phyloP scores from a whole-genome alignment of 2,329 filamentous ascomycete species.

The Aureobasidium vineae region DNA sequence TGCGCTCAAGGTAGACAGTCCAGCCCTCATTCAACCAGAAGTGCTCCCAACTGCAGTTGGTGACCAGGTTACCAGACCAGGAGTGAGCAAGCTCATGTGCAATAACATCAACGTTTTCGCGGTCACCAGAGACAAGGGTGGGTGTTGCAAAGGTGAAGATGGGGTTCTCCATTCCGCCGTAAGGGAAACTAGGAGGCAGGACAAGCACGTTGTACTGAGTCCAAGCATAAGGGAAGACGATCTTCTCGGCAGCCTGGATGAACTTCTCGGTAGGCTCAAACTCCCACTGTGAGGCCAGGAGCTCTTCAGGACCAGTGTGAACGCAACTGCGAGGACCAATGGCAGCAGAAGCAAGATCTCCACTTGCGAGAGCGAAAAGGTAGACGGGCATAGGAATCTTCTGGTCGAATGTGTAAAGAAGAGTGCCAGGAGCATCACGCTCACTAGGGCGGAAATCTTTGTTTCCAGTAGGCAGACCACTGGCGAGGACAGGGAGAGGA shows the following conservation, averaged over 20 bases:
- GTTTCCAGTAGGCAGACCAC: slow-evolving; percentile 65
- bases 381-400: slow-evolving; percentile 91
- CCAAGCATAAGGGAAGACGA: slow-evolving; percentile 88
- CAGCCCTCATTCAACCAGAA: slow-evolving; percentile 75
- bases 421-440: slow-evolving; percentile 54
- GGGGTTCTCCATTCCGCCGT: slow-evolving; percentile 74
- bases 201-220: slow-evolving; percentile 93
- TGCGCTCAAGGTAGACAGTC: slow-evolving; percentile 91
- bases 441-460: slow-evolving; percentile 53
- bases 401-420: slow-evolving; percentile 82
- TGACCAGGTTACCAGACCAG: slow-evolving; percentile 87
- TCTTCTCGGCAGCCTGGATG: slow-evolving; percentile 76
- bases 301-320: slow-evolving; percentile 82
- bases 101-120: slow-evolving; percentile 91
- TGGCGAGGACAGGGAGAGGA: slow-evolving; percentile 84
- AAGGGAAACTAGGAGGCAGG: slow-evolving; percentile 84
- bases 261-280: slow-evolving; percentile 94
- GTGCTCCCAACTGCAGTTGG: slow-evolving; percentile 77
- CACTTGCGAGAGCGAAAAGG: slow-evolving; percentile 83
- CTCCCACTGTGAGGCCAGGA: slow-evolving; percentile 84
- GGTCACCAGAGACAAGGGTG: slow-evolving; percentile 80
- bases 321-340: slow-evolving; percentile 85
- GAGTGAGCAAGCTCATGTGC: slow-evolving; percentile 76
- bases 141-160: slow-evolving; percentile 95
- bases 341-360: slow-evolving; percentile 79